Evolutionary conservation across 83 land plant genomes (phyloP), one percentile per base, ranked within the genome.

Genomic region (Picea abies): DNA sequence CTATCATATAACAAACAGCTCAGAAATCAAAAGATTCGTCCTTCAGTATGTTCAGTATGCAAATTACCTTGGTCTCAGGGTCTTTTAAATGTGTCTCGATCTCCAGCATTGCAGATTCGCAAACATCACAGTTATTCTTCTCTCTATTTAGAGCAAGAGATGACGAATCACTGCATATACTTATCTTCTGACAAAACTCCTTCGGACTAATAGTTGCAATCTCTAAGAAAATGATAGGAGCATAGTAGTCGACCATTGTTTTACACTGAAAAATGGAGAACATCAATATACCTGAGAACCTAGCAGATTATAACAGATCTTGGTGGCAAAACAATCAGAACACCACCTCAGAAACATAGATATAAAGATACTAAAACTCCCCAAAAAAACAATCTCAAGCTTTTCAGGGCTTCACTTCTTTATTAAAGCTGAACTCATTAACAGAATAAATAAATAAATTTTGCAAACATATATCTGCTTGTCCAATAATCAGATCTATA

Each of bases 191-290:
- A 41, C 94, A 92, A 75, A 92, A 85, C 19, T 85, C 78, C 14
- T 72, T 85, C 41, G 94, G 89, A 32, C 82, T 68, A 19, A 92
- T 32, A 2, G 58, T 44, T 37, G 82, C 71, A 83, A 92, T 44
- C 84, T 88, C 87, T 23, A 56, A 9, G 80, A 92, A 90, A 81
- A 92, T 84, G 61, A 92, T 78, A 80, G 94, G 88, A 15, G 85
- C 89, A 84, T 92, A 90, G 68, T 88, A 86, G 68, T 90, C 90
- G 68, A 88, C 88, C 86, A 90, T 60, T 11, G 73, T 56, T 63
- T 70, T 16, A 71, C 92, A 90, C 92, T 90, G 86, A 82, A 32
- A 79, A 44, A 76, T 35, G 20, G 23, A 56, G 22, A 17, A 11
- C 62, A 15, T 58, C 64, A 73, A 20, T 73, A 1, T 39, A 7